Evolutionary conservation across 1,284 basidiomycete genomes (phyloP).

Genomic region (Sporisorium graminicola): DNA sequence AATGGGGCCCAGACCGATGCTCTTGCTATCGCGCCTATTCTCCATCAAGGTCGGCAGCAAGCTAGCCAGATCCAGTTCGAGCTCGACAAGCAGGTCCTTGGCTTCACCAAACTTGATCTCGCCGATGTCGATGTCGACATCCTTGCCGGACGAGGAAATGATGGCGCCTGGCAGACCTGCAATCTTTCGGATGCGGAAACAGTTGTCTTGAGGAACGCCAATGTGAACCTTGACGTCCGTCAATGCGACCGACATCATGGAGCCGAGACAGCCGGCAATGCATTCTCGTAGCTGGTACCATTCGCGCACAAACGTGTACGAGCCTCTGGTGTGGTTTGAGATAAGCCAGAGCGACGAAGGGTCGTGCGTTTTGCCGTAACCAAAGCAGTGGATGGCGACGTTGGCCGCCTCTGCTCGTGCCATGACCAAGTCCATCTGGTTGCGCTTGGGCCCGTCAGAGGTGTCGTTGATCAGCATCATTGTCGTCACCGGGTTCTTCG

Average conservation of each 20-base stretch:
- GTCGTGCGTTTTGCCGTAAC: conserved; percentile 95
- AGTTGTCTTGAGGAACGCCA: conserved; percentile 61
- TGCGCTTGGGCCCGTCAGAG: conserved; percentile 87
- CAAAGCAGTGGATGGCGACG: conserved; percentile 94
- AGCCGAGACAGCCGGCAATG: conserved; percentile 62
- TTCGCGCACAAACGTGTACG: conserved; percentile 78
- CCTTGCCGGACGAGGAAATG: conserved; percentile 85
- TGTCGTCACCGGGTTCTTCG: conserved; percentile 87
- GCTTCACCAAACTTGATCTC: conserved; percentile 72
- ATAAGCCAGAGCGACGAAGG: conserved; percentile 98
- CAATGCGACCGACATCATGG: conserved; percentile 63
- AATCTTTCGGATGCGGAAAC: conserved; percentile 62
- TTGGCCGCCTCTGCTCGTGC: conserved; percentile 95
- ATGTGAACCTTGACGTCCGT: conserved; percentile 63
- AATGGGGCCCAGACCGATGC: conserved; percentile 37
- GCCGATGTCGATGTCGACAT: conserved; percentile 94
- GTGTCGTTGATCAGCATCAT: conserved; percentile 94
- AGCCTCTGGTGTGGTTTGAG: conserved; percentile 94
- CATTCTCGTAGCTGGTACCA: conserved; percentile 67
- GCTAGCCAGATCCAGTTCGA: conserved; percentile 58
- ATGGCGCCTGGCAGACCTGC: conserved; percentile 70
- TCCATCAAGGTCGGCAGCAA: conserved; percentile 46
- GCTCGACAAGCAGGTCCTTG: conserved; percentile 64
- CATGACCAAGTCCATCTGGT: conserved; percentile 97
- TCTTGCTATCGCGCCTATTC: conserved; percentile 37